Conservation (phyloP, 2,329 filamentous ascomycete species). For the Pezicula rhizophila region DNA sequence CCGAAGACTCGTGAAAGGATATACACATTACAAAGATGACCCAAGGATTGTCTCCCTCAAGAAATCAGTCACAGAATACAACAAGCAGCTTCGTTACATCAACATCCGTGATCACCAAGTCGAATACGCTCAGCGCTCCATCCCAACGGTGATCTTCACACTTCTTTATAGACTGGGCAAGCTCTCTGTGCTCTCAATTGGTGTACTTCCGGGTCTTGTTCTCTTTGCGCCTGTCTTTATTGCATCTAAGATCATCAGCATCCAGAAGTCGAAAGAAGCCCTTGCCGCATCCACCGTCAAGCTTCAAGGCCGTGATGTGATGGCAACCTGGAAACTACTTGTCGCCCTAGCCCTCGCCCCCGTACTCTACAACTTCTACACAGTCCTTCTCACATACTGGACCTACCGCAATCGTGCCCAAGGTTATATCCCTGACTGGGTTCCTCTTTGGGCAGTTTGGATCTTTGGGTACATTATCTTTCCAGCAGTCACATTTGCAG, state of each 20-base stretch:
- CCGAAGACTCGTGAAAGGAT: conserved; percentile 82
- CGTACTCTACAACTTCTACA: conserved; percentile 77
- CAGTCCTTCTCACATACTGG: conserved; percentile 66
- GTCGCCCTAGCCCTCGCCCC: conserved; percentile 82
- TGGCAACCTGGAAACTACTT: conserved; percentile 89
- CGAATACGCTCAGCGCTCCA: conserved; percentile 79
- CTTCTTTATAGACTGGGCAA: conserved; percentile 78
- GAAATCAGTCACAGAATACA: conserved; percentile 75
- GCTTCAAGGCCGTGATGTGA: conserved; percentile 80
- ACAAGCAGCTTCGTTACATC: conserved; percentile 76
- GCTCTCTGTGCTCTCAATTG: conserved; percentile 67
- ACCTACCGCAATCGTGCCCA: conserved; percentile 76
- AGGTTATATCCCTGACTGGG: conserved; percentile 73
- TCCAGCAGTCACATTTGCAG: conserved; percentile 83
- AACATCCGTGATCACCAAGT: conserved; percentile 93
- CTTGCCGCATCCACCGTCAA: conserved; percentile 84
- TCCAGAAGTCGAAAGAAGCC: conserved; percentile 75
- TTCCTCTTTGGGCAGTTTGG: conserved; percentile 74
- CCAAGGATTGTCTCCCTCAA: conserved; percentile 72
- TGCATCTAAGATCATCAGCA: conserved; percentile 74
- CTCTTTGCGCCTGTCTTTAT: conserved; percentile 88
- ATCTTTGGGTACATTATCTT: conserved; percentile 73
- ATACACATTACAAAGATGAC: conserved; percentile 88
- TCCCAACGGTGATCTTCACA: conserved; percentile 66
- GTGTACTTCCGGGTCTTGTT: conserved; percentile 77